Conservation (phyloP, 768 basidiomycete species). For the Podaxis sp. region DNA sequence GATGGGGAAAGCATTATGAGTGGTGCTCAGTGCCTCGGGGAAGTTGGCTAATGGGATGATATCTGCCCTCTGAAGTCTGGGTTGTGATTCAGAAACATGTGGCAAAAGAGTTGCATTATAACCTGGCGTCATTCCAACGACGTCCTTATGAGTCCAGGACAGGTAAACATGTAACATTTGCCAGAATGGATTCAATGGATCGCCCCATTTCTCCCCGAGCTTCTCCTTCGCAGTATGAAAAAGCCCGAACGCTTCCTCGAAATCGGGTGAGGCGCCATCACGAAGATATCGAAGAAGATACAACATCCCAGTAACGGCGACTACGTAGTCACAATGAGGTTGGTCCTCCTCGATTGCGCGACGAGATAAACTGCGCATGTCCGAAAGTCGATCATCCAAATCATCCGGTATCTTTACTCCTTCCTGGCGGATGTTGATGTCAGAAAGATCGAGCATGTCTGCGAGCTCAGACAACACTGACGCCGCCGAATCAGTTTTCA, state of each 20-base stretch:
- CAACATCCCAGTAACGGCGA: neutral
- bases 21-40: neutral
- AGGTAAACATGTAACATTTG: neutral
- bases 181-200: neutral
- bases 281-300: neutral
- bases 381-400: neutral
- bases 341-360: neutral
- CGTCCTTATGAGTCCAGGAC: neutral
- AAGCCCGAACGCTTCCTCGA: neutral
- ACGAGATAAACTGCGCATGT: neutral
- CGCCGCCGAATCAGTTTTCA: neutral
- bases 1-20: neutral
- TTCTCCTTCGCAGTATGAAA: neutral
- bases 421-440: neutral
- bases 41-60: neutral
- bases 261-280: neutral
- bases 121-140: neutral
- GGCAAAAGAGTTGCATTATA: neutral
- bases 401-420: neutral
- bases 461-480: neutral
- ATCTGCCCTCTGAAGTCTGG: neutral
- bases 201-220: neutral
- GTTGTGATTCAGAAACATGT: neutral
- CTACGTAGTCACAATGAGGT: neutral
- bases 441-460: neutral